Base-by-base conservation (phyloP, 202 grass and related monocot genomes). In the Sporobolus alterniflorus region DNA sequence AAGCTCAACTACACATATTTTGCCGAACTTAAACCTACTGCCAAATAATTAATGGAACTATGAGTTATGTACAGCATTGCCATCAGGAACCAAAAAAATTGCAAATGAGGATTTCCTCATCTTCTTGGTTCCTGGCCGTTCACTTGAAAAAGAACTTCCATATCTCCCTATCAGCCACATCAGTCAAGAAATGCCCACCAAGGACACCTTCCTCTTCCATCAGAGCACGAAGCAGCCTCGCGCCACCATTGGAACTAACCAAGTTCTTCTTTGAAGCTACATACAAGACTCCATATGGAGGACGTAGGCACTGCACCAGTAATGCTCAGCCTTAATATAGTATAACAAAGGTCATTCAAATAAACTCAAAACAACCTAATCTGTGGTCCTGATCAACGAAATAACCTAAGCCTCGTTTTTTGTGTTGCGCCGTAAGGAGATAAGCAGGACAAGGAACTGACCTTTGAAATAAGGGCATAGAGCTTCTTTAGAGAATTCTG, bases 61-160 rank as follows among this genome's bases (percentile, higher is more conserved):
- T 24, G 48, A 11, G 20, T 65, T 80, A 92, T 92, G 65, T 89
- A 86, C 86, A 86, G 14, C 18, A 10, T 50, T 83, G 83, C 33
- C 9, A 17, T 11, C 7, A 84, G 64, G 83, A 69, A 59, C 64
- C 48, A 80, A 84, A 84, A 87, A 77, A 70, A 31, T 40, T 6
- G 33, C 43, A 79, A 36, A 18, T 51, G 11, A 50, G 3, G 43
- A 49, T 67, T 57, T 78, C 3, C 43, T 43, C 69, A 18, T 71
- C 75, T 21, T 49, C 47, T 56, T 24, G 76, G 17, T 68, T 69
- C 82, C 65, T 67, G 17, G 22, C 56, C 33, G 52, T 50, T 89
- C 73, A 96, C 83, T 98, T 98, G 87, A 98, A 98, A 77, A 96
- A 98, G 44, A 96, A 89, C 81, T 98, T 98, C 91, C 89, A 94